Base-by-base conservation (phyloP, 192 early-diverging fungal genomes). In the Backusella macrospora region DNA sequence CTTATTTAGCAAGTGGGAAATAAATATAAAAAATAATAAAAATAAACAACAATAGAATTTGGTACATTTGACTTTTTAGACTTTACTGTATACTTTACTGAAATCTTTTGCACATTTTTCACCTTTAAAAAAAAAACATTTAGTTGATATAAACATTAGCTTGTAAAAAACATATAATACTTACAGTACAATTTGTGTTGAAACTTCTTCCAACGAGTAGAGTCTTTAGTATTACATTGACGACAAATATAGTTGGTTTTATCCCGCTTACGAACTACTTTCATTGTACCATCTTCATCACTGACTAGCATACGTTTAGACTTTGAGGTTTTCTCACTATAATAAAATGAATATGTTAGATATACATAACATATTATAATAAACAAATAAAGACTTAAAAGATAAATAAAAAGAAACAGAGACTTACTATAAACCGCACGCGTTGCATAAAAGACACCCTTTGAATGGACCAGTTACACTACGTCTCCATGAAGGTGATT, bases 401-500 rank as follows among this genome's bases (percentile, higher is more conserved):
- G 29, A 34, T 34, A 34, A n/a, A n/a, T 65, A 52, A 21, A 7
- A 59, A 26, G 4, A 39, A 46, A 15, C 1, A 44, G 6, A 26
- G 26, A 46, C 44, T 15, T 46, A 68, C 67, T 68, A 68, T 26
- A 68, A 29, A 6, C 67, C 67, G 15, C 67, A 68, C 7, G 67
- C 67, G 13, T 68, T 68, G 37, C 59, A 62, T 29, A 72, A 44
- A 2, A 72, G 40, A 12, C 10, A 34, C 2, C 72, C 65, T 10
- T 55, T 74, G 6, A 38, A 18, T 2, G n/a, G 45, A 65, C 29
- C 16, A n/a, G 47, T 8, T 9, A 39, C 15, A 40, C 38, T 66
- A 16, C 69, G n/a, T 70, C 69, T 37, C 73, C 71, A 62, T 26
- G 45, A 38, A 76, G 47, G 26, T 65, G 76, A 73, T 68, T 78